Conservation (phyloP, 768 basidiomycete species). For the Leucocoprinus sp. region DNA sequence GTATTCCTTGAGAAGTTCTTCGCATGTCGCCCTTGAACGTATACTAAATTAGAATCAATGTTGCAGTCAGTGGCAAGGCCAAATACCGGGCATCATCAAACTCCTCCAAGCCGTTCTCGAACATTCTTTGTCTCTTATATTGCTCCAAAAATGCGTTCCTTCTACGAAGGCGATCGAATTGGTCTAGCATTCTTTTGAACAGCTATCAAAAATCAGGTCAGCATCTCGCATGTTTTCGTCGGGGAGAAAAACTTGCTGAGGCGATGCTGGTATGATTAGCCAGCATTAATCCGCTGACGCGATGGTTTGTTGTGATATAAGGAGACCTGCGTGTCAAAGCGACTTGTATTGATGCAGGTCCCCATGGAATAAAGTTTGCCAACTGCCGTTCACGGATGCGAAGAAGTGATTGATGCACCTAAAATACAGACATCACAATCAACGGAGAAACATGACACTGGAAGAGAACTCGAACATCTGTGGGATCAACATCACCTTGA, state of each 20-base stretch:
- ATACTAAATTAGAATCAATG: slow-evolving; percentile 1
- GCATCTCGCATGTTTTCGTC: not conserved
- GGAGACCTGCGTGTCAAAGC: slow-evolving; percentile 88
- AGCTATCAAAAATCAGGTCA: slow-evolving; percentile 39
- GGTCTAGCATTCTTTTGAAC: slow-evolving; percentile 93
- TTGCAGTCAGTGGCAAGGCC: slow-evolving; percentile 12
- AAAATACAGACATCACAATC: slow-evolving; percentile 6
- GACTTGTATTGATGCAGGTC: slow-evolving; percentile 96
- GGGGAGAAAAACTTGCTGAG: slow-evolving; percentile 51
- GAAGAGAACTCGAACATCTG: slow-evolving; percentile 59
- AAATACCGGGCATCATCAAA: slow-evolving; percentile 94
- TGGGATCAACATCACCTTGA: slow-evolving; percentile 96
- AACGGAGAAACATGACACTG: not conserved
- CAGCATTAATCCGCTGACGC: slow-evolving; percentile 96
- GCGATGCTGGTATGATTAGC: slow-evolving; percentile 99
- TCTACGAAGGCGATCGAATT: slow-evolving; percentile 81
- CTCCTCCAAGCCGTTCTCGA: slow-evolving; percentile 87
- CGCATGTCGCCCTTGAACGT: slow-evolving; percentile 67
- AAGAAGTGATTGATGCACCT: slow-evolving; percentile 97
- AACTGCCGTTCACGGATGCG: slow-evolving; percentile 95
- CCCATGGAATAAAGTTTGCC: slow-evolving; percentile 99
- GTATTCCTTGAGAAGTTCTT: slow-evolving; percentile 88
- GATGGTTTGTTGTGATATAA: slow-evolving; percentile 81
- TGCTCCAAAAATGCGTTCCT: slow-evolving; percentile 94
- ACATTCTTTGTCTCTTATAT: slow-evolving; percentile 96